Evolutionary conservation across 208 protist genomes (phyloP), one percentile per base, ranked within the genome.

Genomic region (Kentomonas sorsogonicus): DNA sequence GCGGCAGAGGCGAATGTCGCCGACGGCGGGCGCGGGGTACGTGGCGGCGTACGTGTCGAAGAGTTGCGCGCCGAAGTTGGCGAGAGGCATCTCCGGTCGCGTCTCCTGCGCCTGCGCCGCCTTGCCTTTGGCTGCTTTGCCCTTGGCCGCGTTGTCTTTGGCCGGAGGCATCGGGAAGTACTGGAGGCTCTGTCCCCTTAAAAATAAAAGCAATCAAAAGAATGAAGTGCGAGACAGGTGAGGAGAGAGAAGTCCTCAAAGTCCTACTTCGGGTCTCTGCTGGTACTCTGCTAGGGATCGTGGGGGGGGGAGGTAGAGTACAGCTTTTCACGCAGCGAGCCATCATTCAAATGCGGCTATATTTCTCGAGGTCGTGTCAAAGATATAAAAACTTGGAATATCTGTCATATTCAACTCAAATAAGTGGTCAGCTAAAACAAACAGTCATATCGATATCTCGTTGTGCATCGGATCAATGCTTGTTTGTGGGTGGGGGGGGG

Each of bases 61-160:
- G 2, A 93, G 58, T 2, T 57, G 26, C 10, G 65, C 73, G 9
- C 81, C 81, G 53, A 80, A 89, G 20, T 64, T 63, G 26, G 83
- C 53, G 11, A 84, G 52, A 0, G 69, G 9, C 16, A 74, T 20
- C 38, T 5, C 10, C 18, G 18, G 1, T 15, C 2, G 43, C 10
- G 38, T 33, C 31, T 15, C 20, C 22, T 7, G 9, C n/a, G n/a
- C 18, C 5, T n/a, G 10, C 3, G 3, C 27, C 40, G 0, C 33
- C 40, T 20, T 47, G 52, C 9, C 13, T 15, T 48, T 46, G 33
- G 53, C 55, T 1, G 33, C 40, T 20, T 54, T 27, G 29, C 15
- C 20, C 31, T 64, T 63, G 1, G 58, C 20, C 23, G 34, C 45
- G 33, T 16, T 34, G 0, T 34, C 33, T n/a, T 29, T 39, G 33